These are phyloP conservation scores for Prinsepia uniflora DNA, from an alignment of 306 rosid species.

Conservation along the genomic window DNA sequence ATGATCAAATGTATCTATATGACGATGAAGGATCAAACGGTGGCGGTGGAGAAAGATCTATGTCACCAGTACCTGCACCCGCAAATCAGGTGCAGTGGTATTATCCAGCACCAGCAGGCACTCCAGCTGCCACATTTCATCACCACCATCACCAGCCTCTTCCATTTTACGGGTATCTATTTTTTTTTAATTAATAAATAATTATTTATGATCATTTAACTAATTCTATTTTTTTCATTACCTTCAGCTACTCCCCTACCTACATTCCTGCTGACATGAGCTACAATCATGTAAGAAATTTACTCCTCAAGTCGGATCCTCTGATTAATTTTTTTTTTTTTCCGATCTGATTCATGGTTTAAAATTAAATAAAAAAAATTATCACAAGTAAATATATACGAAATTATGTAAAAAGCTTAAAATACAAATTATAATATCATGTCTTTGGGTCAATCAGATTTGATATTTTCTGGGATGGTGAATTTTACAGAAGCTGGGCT, in stretches of 20 bases:
- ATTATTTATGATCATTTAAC: neutral
- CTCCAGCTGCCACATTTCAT: constrained; percentile 45
- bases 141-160: constrained; percentile 51
- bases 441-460: neutral
- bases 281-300: constrained; percentile 53
- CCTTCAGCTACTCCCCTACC: constrained; percentile 55
- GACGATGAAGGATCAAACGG: constrained; percentile 39
- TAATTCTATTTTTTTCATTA: neutral
- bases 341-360: neutral
- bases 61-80: constrained; percentile 32
- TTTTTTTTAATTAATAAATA: neutral
- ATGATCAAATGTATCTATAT: neutral
- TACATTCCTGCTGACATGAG: constrained; percentile 56
- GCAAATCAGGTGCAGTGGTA: constrained; percentile 67
- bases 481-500: constrained; percentile 50
- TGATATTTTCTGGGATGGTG: constrained; percentile 14
- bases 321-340: neutral
- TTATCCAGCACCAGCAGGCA: constrained; percentile 63
- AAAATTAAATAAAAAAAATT: no score
- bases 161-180: constrained; percentile 66
- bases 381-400: no score
- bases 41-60: constrained; percentile 45
- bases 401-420: no score
- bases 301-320: neutral
- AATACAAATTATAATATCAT: no score